Percentiles rank a stretch among this genome's conserved stretches.
Evolutionary conservation across 1,284 basidiomycete genomes (phyloP).

Genomic region (Mycena citricolor): DNA sequence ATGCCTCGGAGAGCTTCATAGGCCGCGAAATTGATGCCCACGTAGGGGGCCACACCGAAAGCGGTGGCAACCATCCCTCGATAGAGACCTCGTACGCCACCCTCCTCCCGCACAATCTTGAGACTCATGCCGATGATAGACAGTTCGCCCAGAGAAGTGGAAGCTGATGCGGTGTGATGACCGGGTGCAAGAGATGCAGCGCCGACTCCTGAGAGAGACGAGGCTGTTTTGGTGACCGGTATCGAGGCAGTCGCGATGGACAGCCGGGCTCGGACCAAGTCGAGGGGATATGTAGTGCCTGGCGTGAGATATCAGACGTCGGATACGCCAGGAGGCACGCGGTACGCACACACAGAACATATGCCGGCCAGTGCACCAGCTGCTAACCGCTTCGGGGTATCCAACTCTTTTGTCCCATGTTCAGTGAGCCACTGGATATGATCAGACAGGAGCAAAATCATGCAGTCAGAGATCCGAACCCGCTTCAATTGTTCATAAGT

Average conservation of each 20-base stretch:
- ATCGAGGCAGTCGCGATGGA: constrained; percentile 88
- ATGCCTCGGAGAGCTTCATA: constrained; percentile 73
- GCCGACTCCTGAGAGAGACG: constrained; percentile 19
- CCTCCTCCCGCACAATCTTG: constrained; percentile 90
- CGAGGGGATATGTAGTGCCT: constrained; percentile 92
- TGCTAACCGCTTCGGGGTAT: constrained; percentile 79
- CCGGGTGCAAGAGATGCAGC: constrained; percentile 42
- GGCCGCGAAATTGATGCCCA: constrained; percentile 82
- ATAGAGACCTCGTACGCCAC: constrained; percentile 85
- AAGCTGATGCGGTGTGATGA: constrained; percentile 52
- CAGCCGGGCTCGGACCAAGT: constrained; percentile 89
- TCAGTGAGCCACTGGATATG: constrained; percentile 61
- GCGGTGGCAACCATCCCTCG: constrained; percentile 87
- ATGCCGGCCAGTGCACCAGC: constrained; percentile 91
- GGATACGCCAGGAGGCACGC: constrained; percentile 9
- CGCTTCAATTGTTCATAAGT: constrained; percentile 89
- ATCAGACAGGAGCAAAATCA: neutral
- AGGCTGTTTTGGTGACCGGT: constrained; percentile 28
- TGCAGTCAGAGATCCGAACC: constrained; percentile 37
- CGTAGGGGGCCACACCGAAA: constrained; percentile 91
- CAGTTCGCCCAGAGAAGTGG: constrained; percentile 47
- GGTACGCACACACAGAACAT: constrained; percentile 76
- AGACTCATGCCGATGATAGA: constrained; percentile 88
- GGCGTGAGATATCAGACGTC: no score
- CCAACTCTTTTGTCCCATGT: constrained; percentile 70